These are phyloP conservation scores for Botrytis aclada DNA, from an alignment of 2,329 filamentous ascomycete genomes.

Conservation along the genomic window DNA sequence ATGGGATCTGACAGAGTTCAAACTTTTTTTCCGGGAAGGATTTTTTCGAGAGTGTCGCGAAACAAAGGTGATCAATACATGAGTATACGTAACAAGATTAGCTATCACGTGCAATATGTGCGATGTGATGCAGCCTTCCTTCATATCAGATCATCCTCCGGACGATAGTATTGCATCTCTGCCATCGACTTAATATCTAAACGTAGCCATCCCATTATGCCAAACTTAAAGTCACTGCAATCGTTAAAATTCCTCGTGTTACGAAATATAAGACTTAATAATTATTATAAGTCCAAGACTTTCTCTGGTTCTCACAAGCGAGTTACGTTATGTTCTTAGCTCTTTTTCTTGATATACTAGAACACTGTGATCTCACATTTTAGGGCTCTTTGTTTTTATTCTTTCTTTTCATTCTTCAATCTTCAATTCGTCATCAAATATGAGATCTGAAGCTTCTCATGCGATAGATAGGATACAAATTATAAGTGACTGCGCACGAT, in stretches of 20 bases:
- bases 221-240: background rate
- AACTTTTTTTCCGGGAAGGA: no score
- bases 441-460: no score
- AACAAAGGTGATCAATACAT: background rate
- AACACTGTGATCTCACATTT: background rate
- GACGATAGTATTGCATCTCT: background rate
- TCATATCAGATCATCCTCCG: background rate
- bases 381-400: background rate
- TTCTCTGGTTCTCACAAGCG: background rate
- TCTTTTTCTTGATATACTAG: no score
- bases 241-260: background rate
- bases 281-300: background rate
- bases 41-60: background rate
- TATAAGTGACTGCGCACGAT: background rate
- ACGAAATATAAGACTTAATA: background rate
- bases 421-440: no score
- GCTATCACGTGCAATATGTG: background rate
- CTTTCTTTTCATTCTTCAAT: no score
- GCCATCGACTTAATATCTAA: background rate
- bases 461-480: fast-evolving
- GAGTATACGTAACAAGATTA: background rate
- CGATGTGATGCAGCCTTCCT: background rate
- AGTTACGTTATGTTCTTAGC: background rate
- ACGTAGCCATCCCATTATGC: background rate
- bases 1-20: background rate